Conservation (phyloP, 2,329 filamentous ascomycete species). For the Alternaria triticimaculans region DNA sequence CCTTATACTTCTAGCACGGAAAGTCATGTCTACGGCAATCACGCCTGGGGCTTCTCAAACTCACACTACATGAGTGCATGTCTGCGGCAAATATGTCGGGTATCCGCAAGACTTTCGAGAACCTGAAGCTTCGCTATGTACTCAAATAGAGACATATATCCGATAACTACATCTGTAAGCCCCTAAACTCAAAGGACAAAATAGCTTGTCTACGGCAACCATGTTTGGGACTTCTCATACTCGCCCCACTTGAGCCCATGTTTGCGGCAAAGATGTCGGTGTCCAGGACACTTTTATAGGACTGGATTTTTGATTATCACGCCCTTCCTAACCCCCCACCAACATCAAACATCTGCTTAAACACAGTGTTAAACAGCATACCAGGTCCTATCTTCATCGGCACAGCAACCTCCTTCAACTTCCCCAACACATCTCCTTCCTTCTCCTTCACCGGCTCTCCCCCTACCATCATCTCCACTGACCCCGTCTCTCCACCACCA, state of each 20-base stretch:
- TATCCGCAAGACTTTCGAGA: neutral
- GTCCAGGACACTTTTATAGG: too few relatives aligned
- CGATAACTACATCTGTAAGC: too few relatives aligned
- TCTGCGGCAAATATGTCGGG: neutral
- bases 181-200: too few relatives aligned
- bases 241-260: too few relatives aligned
- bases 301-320: neutral
- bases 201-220: too few relatives aligned
- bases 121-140: too few relatives aligned
- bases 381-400: neutral
- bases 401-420: neutral
- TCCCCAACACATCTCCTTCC: neutral
- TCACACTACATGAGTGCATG: neutral
- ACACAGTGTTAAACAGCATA: neutral
- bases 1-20: too few relatives aligned
- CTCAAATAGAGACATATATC: too few relatives aligned
- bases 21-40: too few relatives aligned
- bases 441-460: neutral
- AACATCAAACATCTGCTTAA: neutral
- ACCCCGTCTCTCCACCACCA: accelerated
- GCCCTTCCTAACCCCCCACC: neutral
- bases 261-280: too few relatives aligned
- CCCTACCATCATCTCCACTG: neutral
- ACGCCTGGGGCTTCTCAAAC: neutral
- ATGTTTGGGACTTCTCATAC: too few relatives aligned